A percentile compares a stretch with the other conserved stretches of the same genome.
Evolutionary conservation across 75 land plant species (phyloP).

Genomic region (Cryptomeria japonica): DNA sequence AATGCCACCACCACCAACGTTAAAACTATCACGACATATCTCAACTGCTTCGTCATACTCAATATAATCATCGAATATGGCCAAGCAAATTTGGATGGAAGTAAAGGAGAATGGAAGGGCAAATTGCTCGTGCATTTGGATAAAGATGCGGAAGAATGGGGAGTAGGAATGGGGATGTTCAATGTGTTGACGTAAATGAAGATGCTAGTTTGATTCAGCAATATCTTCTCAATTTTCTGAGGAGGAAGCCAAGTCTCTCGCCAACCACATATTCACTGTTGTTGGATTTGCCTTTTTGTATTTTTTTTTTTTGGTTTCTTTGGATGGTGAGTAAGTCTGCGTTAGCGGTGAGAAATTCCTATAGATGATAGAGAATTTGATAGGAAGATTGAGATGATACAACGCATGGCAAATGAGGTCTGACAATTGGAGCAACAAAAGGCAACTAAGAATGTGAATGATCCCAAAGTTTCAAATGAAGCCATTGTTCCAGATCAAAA

Average conservation of each 20-base stretch:
- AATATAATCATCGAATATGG: too few species aligned
- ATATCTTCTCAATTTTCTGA: background rate
- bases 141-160: slow-evolving; percentile 56
- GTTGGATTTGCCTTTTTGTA: slow-evolving; percentile 30
- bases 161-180: slow-evolving; percentile 47
- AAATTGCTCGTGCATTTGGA: slow-evolving; percentile 41
- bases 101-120: too few species aligned
- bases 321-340: slow-evolving; percentile 21
- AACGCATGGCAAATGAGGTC: slow-evolving; percentile 57
- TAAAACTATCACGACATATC: too few species aligned
- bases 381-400: slow-evolving; percentile 48
- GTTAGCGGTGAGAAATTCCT: slow-evolving; percentile 10
- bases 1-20: too few species aligned
- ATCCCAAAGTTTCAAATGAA: background rate
- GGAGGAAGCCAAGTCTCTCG: slow-evolving; percentile 15
- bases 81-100: too few species aligned
- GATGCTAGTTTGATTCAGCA: slow-evolving; percentile 37
- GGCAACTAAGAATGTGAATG: slow-evolving; percentile 14
- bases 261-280: slow-evolving; percentile 20
- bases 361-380: slow-evolving; percentile 29
- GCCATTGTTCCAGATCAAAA: background rate
- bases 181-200: slow-evolving; percentile 50
- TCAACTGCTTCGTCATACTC: too few species aligned
- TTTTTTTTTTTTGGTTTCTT: slow-evolving; percentile 31
- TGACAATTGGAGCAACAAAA: slow-evolving; percentile 38